Evolutionary conservation across 192 early-diverging fungal genomes (phyloP).

Genomic region (Phlyctochytrium planicorne): DNA sequence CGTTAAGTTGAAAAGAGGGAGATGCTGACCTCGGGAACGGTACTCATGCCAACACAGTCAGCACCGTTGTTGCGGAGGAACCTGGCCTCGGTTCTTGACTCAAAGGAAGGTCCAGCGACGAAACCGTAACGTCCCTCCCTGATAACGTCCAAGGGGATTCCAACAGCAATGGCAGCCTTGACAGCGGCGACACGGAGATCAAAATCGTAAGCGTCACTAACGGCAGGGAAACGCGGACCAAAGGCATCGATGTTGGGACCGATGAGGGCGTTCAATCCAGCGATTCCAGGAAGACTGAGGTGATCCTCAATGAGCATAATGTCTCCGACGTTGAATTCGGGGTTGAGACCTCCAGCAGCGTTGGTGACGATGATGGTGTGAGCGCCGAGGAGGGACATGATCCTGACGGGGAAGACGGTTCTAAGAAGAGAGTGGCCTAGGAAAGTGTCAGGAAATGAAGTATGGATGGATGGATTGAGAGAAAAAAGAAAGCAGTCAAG

Average conservation of each 20-base stretch:
- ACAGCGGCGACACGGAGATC: conserved; percentile 71
- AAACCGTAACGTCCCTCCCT: conserved; percentile 81
- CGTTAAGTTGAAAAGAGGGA: not conserved
- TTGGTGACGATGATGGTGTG: conserved; percentile 80
- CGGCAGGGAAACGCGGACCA: conserved; percentile 84
- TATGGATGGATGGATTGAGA: conserved; percentile 10
- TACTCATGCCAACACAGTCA: conserved; percentile 87
- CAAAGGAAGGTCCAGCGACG: conserved; percentile 90
- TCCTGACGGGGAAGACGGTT: conserved; percentile 81
- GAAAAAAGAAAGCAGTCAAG: conserved; percentile 10
- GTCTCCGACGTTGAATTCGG: conserved; percentile 77
- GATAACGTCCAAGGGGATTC: conserved; percentile 50
- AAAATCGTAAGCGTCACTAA: conserved; percentile 82
- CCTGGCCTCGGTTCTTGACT: conserved; percentile 80
- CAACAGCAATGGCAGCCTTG: conserved; percentile 52
- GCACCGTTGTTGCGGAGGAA: conserved; percentile 65
- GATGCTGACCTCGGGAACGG: conserved; percentile 73
- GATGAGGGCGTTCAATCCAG: conserved; percentile 68
- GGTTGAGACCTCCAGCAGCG: conserved; percentile 81
- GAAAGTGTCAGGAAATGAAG: not conserved
- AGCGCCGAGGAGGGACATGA: conserved; percentile 80
- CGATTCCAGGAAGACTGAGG: conserved; percentile 31
- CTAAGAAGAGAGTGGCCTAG: conserved; percentile 70
- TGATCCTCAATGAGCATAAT: conserved; percentile 76
- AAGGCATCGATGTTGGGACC: conserved; percentile 81